Base-by-base conservation (phyloP, 805 yeast species). In the Wickerhamiella hasegawae region DNA sequence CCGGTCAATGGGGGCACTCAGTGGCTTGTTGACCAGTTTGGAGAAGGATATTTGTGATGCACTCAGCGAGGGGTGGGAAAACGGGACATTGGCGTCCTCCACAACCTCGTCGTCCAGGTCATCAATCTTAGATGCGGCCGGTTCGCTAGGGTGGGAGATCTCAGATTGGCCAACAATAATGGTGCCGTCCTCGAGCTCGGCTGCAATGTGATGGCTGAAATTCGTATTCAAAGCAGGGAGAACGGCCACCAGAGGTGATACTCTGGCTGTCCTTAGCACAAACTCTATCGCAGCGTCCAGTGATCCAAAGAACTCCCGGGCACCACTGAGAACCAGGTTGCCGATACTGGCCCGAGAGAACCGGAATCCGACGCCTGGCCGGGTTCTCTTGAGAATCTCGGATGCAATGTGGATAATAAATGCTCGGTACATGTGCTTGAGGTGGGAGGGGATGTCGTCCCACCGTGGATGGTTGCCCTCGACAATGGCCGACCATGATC, bases 121-220 rank as follows among this genome's bases (percentile, higher is more conserved):
- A 15, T 19, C 32, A 11, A 29, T 10, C 32, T 4, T 18, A 10
- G 30, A 38, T 10, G 23, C 33, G 28, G 31, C 17, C n/a, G 30
- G 22, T 15, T 21, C 14, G n/a, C 30, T 58, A 1, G 97, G 97
- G 55, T 85, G 97, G 1, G 94, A 82, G 9, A 85, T 85, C 50
- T 84, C 94, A 3, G 87, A 76, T 53, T 85, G 97, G 10, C 97
- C 97, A 0, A 85, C 77, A 24, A 85, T 75, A 2, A 77, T 62
- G 3, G 67, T 61, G 2, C 92, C 94, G 53, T 81, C 69, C 23
- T 60, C 58, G 30, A 85, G 60, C 20, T 68, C 45, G 0, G 94
- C 95, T 33, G 87, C 74, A 19, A 85, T 83, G 48, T 84, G 93
- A 44, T 82, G 81, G 12, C 85, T 73, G 58, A 79, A 80, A 46